Conservation (phyloP, 73 alveolate species). For the Tetrahymena thermophila region DNA sequence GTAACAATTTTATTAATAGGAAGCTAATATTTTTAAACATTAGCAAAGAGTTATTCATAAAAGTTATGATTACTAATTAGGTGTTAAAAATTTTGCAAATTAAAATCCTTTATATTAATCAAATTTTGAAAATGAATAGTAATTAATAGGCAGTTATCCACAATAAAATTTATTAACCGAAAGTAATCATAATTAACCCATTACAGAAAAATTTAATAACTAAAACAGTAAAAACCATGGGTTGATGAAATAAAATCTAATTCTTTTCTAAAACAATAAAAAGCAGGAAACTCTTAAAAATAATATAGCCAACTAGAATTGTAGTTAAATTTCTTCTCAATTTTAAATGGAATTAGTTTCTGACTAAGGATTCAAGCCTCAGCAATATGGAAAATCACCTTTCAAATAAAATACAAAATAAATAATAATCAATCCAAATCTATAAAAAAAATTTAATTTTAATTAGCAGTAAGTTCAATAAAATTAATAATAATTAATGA, state of each 20-base stretch:
- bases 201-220: not conserved
- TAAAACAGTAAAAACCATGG: not conserved
- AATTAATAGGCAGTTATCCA: not conserved
- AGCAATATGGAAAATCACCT: not conserved
- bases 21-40: not conserved
- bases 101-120: not conserved
- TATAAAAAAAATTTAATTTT: not conserved
- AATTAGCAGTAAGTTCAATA: not conserved
- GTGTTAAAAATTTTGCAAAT: not conserved
- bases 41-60: not conserved
- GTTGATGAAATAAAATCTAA: not conserved
- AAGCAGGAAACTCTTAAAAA: not conserved
- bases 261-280: not conserved
- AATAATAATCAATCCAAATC: not conserved
- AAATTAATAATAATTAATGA: not conserved
- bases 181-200: not conserved
- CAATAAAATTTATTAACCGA: not conserved
- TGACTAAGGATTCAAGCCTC: not conserved
- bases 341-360: not conserved
- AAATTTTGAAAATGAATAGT: not conserved
- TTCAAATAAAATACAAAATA: not conserved
- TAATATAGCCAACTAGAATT: not conserved
- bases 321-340: not conserved
- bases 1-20: not conserved
- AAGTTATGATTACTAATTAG: not conserved